Percentiles rank a stretch among this genome's conserved stretches.
These are phyloP conservation scores for Phoenix roebelenii DNA, from an alignment of 176 grass and related monocot species.

Conservation along the genomic window DNA sequence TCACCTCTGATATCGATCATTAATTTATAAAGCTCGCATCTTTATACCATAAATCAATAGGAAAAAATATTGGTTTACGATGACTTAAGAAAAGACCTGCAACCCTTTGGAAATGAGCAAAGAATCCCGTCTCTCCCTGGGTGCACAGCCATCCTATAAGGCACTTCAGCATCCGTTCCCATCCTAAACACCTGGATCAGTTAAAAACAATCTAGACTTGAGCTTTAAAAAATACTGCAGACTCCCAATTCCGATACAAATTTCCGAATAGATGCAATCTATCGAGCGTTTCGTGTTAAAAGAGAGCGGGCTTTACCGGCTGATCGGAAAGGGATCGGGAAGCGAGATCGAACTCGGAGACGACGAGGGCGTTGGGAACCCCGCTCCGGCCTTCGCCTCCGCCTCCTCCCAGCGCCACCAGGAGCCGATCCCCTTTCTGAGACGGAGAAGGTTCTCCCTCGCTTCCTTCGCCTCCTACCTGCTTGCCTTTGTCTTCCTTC, in stretches of 20 bases:
- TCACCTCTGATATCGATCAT: too few relatives aligned
- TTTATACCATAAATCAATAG: too few relatives aligned
- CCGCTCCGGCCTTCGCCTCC: slow-evolving; percentile 80
- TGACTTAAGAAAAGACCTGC: slow-evolving; percentile 37
- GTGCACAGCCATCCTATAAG: slow-evolving; percentile 91
- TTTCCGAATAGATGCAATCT: slow-evolving; percentile 4
- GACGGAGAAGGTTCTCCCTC: neutral
- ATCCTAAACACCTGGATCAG: slow-evolving; percentile 51
- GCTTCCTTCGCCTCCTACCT: neutral
- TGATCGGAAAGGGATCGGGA: slow-evolving; percentile 37
- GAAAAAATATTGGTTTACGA: too few relatives aligned
- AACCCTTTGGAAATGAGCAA: slow-evolving; percentile 62
- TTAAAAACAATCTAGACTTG: neutral
- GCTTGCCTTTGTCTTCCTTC: neutral
- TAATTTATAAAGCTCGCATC: too few relatives aligned
- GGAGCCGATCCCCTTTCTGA: neutral
- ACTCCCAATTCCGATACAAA: too few relatives aligned
- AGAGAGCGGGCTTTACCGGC: slow-evolving; percentile 31
- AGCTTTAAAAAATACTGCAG: neutral
- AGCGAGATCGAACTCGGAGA: slow-evolving; percentile 31
- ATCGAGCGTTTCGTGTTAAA: neutral
- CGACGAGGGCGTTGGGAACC: slow-evolving; percentile 66
- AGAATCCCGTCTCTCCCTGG: slow-evolving; percentile 55
- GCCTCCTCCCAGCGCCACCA: slow-evolving; percentile 56
- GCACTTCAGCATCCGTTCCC: slow-evolving; percentile 40